These are phyloP conservation scores for Fraxinus excelsior DNA, from an alignment of 257 asterid species.

Conservation along the genomic window DNA sequence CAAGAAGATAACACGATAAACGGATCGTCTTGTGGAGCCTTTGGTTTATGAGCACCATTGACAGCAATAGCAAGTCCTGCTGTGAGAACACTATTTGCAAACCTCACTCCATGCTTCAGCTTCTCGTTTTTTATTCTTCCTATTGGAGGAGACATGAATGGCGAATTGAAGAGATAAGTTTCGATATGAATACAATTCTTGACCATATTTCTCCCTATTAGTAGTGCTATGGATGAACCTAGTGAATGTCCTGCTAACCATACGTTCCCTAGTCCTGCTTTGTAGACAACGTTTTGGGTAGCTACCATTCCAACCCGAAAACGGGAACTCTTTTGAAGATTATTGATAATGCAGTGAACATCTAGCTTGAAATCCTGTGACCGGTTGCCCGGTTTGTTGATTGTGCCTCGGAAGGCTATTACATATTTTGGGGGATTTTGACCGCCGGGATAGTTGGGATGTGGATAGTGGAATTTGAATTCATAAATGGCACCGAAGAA, in stretches of 20 bases:
- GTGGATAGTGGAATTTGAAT: too few relatives aligned
- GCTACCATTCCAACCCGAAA: constrained; percentile 40
- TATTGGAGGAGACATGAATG: constrained; percentile 65
- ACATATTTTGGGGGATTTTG: constrained; percentile 50
- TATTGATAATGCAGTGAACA: constrained; percentile 42
- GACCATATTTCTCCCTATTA: constrained; percentile 53
- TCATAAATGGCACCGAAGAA: too few relatives aligned
- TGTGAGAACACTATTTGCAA: constrained; percentile 49
- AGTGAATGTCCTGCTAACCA: too few relatives aligned
- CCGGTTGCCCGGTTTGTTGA: constrained; percentile 41
- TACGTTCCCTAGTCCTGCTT: constrained; percentile 32
- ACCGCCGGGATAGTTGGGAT: too few relatives aligned
- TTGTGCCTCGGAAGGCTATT: constrained; percentile 70
- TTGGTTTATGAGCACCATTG: too few relatives aligned
- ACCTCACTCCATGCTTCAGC: constrained; percentile 51
- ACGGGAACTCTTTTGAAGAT: constrained; percentile 52
- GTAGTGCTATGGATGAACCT: constrained; percentile 64
- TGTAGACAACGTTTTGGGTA: constrained; percentile 14
- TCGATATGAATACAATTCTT: constrained; percentile 47
- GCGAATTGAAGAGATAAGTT: constrained; percentile 75
- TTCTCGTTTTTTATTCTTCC: constrained; percentile 48
- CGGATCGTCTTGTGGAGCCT: too few relatives aligned
- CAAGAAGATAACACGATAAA: too few relatives aligned
- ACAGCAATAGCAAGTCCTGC: constrained; percentile 63
- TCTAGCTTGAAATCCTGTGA: constrained; percentile 61